These are phyloP conservation scores for Cucumis melo DNA, from an alignment of 306 rosid species.

Conservation along the genomic window DNA sequence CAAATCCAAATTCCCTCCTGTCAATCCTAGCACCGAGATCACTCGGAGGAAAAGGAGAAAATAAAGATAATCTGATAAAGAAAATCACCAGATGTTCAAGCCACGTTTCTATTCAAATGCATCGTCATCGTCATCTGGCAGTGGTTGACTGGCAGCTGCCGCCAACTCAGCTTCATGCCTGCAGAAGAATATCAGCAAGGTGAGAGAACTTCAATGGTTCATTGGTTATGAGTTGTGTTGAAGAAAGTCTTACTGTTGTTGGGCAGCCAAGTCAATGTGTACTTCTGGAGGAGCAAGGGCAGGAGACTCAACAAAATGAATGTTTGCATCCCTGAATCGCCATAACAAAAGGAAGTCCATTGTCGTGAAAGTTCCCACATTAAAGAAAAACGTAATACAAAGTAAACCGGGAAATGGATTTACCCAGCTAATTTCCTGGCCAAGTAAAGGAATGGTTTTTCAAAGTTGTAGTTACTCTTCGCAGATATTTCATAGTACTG, in stretches of 20 bases:
- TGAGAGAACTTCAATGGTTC: neutral
- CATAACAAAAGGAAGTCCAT: no score
- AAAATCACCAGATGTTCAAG: neutral
- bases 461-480: no score
- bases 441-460: no score
- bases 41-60: neutral
- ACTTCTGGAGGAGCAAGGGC: slow-evolving; percentile 20
- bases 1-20: neutral
- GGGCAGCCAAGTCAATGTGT: slow-evolving; percentile 15
- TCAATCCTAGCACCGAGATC: neutral
- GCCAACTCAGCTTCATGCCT: slow-evolving; percentile 18
- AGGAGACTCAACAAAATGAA: slow-evolving; percentile 14
- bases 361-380: neutral
- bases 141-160: slow-evolving; percentile 1
- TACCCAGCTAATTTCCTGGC: no score
- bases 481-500: no score
- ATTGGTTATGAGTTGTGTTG: neutral
- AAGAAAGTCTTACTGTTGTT: slow-evolving; percentile 7
- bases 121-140: neutral
- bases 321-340: neutral
- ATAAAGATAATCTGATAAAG: neutral
- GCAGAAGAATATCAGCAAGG: neutral
- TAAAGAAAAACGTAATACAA: no score
- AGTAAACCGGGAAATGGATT: no score
- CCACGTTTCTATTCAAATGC: neutral